Evolutionary conservation across 352 stramenopile species (phyloP).

Genomic region (Phytophthora citrophthora): DNA sequence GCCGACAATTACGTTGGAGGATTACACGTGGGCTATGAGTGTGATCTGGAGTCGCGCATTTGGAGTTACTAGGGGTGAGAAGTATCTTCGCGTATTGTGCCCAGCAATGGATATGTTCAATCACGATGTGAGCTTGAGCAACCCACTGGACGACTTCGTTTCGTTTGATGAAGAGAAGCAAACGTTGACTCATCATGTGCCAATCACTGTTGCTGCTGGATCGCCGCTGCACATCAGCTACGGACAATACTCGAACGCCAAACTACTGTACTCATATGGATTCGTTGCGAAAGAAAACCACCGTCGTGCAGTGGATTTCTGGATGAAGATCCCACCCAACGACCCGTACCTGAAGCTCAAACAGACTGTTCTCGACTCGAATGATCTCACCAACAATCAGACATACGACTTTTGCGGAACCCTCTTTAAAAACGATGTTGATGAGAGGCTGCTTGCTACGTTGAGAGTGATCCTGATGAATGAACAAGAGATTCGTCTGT

Average conservation of each 20-base stretch:
- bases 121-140: constrained; percentile 55
- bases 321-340: constrained; percentile 64
- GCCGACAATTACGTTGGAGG: constrained; percentile 42
- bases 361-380: constrained; percentile 62
- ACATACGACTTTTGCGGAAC: constrained; percentile 81
- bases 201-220: constrained; percentile 30
- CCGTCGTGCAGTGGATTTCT: constrained; percentile 67
- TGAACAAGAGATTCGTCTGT: constrained; percentile 54
- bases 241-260: constrained; percentile 79
- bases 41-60: constrained; percentile 84
- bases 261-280: constrained; percentile 82
- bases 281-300: constrained; percentile 58
- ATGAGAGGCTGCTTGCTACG: constrained; percentile 66
- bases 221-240: constrained; percentile 68
- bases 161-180: constrained; percentile 53
- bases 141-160: constrained; percentile 62
- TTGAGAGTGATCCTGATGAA: constrained; percentile 64
- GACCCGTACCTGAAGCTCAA: constrained; percentile 69
- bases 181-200: constrained; percentile 53
- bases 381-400: constrained; percentile 60
- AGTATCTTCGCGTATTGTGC: constrained; percentile 65
- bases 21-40: constrained; percentile 80
- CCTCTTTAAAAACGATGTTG: constrained; percentile 53
- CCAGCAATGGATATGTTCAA: constrained; percentile 84
- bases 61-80: constrained; percentile 44